These are phyloP conservation scores for Notholithocarpus densiflorus DNA, from an alignment of 306 rosid species.

Conservation along the genomic window DNA sequence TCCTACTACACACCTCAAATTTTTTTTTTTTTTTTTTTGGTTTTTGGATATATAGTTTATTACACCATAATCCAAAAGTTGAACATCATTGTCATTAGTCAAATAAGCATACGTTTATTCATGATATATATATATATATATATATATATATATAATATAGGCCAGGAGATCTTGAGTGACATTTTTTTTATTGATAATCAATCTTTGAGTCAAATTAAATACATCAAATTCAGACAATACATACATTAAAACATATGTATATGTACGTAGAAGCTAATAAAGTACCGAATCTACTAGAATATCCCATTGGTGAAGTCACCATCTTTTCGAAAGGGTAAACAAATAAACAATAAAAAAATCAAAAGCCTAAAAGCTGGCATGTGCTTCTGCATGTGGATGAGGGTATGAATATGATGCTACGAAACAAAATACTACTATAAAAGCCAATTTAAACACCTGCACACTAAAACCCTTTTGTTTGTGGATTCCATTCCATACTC, in stretches of 20 bases:
- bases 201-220: background rate
- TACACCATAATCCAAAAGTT: background rate
- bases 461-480: background rate
- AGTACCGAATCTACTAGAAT: background rate
- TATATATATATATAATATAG: background rate
- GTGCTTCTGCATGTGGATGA: constrained; percentile 16
- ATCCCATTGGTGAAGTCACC: background rate
- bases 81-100: background rate
- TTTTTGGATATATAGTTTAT: background rate
- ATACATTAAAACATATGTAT: background rate
- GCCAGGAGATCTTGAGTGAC: background rate
- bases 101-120: background rate
- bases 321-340: background rate
- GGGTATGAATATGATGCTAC: constrained; percentile 1
- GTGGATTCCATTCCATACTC: background rate
- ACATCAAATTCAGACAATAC: background rate
- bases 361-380: constrained; percentile 2
- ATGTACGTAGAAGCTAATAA: background rate
- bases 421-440: background rate
- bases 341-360: background rate
- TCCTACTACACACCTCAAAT: background rate
- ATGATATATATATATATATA: background rate
- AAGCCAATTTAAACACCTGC: background rate
- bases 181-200: background rate
- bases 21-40: background rate